Evolutionary conservation across 176 grass and related monocot genomes (phyloP), one percentile per base, ranked within the genome.

Genomic region (Pharus latifolius): DNA sequence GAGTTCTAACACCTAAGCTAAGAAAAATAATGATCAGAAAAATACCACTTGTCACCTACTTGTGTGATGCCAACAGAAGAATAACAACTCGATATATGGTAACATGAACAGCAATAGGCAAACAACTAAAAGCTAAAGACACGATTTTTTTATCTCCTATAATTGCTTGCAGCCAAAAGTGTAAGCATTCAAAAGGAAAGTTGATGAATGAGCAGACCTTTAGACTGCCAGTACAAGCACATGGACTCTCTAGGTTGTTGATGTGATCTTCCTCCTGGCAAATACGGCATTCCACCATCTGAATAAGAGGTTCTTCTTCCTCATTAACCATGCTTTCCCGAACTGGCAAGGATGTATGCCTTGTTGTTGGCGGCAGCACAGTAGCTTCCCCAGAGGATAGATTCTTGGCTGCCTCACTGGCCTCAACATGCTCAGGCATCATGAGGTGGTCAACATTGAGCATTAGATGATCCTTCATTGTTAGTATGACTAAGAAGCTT

Each of bases 251-350:
- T 13, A 96, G 82, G 68, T 91, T 96, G 62, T 88, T 88, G 5
- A 85, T 85, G 38, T 46, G 72, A 60, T 91, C 92, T 65, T 96
- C 88, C 34, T 96, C 92, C 73, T 96, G 88, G 53, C 88, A 96
- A 80, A 96, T 96, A 62, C 92, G 92, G 64, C 92, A 96, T 55
- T 96, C 91, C 15, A 56, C 70, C 47, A 84, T 80, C 24, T 84
- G 79, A 52, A 96, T 76, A 69, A 96, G 91, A 56, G 88, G 84
- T 69, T 88, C 81, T 69, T 88, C 84, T 80, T n/a, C n/a, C n/a
- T 96, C 87, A 57, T 49, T 60, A 75, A 45, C 64, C 72, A 79
- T 70, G 20, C 65, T 64, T 60, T 85, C 66, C 38, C 65, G 62
- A 49, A 83, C 26, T 43, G 56, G 40, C 24, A 74, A 51, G 70